Percentiles rank a stretch among this genome's conserved stretches.
phyloP scores from a whole-genome alignment of 768 basidiomycete species.

The Mycena metata region DNA sequence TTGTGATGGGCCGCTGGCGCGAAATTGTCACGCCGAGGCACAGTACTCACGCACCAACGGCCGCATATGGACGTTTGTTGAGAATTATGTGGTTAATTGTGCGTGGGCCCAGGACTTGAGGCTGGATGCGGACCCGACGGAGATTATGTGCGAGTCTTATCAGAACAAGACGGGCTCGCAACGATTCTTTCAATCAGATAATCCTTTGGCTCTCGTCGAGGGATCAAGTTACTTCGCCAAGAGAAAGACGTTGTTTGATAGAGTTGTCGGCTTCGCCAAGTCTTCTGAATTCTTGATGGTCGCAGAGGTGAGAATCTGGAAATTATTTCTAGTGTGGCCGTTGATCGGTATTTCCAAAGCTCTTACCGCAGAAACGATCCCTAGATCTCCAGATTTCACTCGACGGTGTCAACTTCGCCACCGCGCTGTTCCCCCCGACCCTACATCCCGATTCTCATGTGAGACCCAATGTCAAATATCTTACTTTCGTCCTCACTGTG shows the following conservation, averaged over 20 bases:
- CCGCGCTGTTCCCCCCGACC: conserved; percentile 88
- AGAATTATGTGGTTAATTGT: conserved; percentile 90
- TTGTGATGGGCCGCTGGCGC: conserved; percentile 58
- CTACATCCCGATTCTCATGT: conserved; percentile 93
- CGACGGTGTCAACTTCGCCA: conserved; percentile 86
- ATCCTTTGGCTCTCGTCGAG: conserved; percentile 82
- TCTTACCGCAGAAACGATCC: conserved; percentile 63
- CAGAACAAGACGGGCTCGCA: conserved; percentile 86
- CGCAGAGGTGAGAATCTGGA: conserved; percentile 75
- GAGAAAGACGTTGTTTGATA: conserved; percentile 83
- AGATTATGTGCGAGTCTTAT: conserved; percentile 96
- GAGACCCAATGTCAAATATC: conserved; percentile 44
- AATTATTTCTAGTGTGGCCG: neutral
- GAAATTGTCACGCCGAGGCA: conserved; percentile 80
- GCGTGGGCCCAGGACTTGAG: conserved; percentile 88
- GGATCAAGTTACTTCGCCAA: conserved; percentile 80
- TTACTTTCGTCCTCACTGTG: neutral
- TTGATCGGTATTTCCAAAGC: conserved; percentile 48
- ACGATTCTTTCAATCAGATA: conserved; percentile 60
- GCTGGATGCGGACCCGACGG: conserved; percentile 81
- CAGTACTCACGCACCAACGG: conserved; percentile 85
- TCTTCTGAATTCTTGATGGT: conserved; percentile 97
- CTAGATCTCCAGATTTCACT: conserved; percentile 92
- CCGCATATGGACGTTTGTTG: conserved; percentile 78
- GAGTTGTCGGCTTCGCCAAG: conserved; percentile 94